A percentile compares a stretch with the other conserved stretches of the same genome.
Conservation (phyloP, 2,329 filamentous ascomycete genomes). For the Ramichloridium luteum region DNA sequence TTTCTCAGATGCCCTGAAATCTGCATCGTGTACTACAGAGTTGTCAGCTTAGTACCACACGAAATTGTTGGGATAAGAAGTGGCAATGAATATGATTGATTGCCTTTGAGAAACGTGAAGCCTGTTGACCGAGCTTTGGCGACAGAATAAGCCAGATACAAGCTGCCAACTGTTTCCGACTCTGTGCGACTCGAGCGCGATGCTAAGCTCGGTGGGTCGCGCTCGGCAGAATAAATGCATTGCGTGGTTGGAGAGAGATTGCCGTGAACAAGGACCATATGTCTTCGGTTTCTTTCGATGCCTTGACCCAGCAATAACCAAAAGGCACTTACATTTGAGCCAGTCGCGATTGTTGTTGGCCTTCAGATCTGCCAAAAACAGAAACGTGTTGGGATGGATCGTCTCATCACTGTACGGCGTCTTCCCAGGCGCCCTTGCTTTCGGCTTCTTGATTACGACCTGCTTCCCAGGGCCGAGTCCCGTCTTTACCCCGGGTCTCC, state of each 20-base stretch:
- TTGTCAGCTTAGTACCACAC: conserved; percentile 10
- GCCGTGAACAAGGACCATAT: too few species aligned
- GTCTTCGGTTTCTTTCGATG: too few species aligned
- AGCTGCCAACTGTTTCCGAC: too few species aligned
- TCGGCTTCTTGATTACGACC: conserved; percentile 50
- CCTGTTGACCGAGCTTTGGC: too few species aligned
- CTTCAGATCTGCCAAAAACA: conserved; percentile 47
- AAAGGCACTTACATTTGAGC: conserved; percentile 47
- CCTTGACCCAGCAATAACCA: too few species aligned
- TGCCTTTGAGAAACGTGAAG: too few species aligned
- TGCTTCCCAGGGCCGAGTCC: conserved; percentile 47
- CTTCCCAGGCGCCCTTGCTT: conserved; percentile 48
- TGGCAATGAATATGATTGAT: background rate
- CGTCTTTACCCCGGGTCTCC: conserved; percentile 44
- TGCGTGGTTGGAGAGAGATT: too few species aligned
- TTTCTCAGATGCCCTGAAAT: conserved; percentile 64
- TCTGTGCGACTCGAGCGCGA: too few species aligned
- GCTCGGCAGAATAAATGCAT: too few species aligned
- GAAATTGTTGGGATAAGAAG: background rate
- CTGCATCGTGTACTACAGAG: conserved; percentile 57
- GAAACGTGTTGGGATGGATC: conserved; percentile 51
- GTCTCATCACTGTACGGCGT: conserved; percentile 44
- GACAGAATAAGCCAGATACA: too few species aligned
- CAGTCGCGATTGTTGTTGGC: conserved; percentile 51
- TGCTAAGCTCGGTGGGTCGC: too few species aligned